phyloP scores from a whole-genome alignment of 768 basidiomycete genomes.

The Dioszegia aurantiaca region DNA sequence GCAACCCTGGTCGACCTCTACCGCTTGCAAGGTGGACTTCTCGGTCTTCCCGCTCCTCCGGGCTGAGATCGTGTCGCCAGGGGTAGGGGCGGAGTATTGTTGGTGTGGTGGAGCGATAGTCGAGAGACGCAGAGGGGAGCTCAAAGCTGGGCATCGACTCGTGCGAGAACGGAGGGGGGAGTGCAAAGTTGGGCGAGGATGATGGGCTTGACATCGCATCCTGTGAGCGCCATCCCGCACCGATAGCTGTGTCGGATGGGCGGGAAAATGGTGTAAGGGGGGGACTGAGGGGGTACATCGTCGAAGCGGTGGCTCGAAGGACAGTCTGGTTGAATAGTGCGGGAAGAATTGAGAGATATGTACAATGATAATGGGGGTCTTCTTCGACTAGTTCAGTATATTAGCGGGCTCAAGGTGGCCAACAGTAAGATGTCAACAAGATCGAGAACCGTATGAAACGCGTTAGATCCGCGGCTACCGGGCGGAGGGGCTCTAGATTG shows the following conservation, averaged over 20 bases:
- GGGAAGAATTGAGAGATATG: no score
- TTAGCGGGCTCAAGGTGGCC: no score
- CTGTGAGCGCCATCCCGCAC: background rate
- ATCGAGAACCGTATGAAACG: background rate
- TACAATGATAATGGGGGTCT: no score
- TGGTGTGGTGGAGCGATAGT: slow-evolving; percentile 3
- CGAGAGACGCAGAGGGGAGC: slow-evolving; percentile 13
- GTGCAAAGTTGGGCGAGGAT: slow-evolving; percentile 16
- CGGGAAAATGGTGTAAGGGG: slow-evolving; percentile 25
- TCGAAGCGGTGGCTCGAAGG: background rate
- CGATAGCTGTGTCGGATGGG: background rate
- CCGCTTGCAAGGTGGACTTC: slow-evolving; percentile 28
- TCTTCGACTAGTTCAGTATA: no score
- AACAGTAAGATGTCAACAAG: no score
- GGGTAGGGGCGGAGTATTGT: background rate
- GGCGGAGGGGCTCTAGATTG: no score
- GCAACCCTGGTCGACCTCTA: slow-evolving; percentile 38
- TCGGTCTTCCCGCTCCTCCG: slow-evolving; percentile 29
- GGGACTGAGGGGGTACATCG: slow-evolving; percentile 20
- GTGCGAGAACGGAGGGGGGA: slow-evolving; percentile 13
- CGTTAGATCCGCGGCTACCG: slow-evolving; percentile 3
- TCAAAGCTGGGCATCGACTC: slow-evolving; percentile 19
- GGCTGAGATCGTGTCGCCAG: slow-evolving; percentile 34
- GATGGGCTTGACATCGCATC: slow-evolving; percentile 8
- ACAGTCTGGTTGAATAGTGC: no score